phyloP scores from a whole-genome alignment of 176 grass and related monocot species.

The Carex parvula region DNA sequence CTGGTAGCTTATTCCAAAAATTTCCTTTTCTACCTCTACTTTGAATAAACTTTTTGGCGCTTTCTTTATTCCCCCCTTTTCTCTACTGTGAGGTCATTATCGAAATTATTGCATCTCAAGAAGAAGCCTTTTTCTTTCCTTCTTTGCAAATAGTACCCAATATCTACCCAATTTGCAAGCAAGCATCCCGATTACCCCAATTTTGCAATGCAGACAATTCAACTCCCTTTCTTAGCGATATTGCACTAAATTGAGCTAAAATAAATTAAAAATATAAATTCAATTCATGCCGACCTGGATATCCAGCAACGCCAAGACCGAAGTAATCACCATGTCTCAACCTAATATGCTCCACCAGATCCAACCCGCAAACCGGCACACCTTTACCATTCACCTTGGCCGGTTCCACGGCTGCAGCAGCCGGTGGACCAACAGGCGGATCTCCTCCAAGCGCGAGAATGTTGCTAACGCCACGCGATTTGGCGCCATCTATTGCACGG shows the following conservation, averaged over 20 bases:
- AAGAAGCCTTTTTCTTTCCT: neutral
- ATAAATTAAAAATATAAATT: neutral
- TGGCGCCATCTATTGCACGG: neutral
- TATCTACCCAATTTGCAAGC: neutral
- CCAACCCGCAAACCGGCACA: conserved; percentile 15
- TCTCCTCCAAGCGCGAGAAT: conserved; percentile 35
- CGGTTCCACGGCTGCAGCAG: neutral
- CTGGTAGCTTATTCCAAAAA: neutral
- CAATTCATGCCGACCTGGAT: conserved; percentile 32
- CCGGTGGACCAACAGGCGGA: conserved; percentile 11
- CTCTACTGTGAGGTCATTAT: neutral
- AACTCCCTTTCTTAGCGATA: neutral
- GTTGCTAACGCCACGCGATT: conserved; percentile 8
- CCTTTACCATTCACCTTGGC: neutral
- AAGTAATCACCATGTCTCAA: conserved; percentile 30
- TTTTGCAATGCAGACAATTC: conserved; percentile 9
- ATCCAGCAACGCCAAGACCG: conserved; percentile 28
- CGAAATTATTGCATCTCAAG: neutral
- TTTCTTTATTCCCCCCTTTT: neutral
- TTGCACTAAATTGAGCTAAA: neutral
- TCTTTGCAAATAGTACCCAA: neutral
- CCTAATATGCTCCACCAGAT: conserved; percentile 36
- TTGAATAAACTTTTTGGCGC: neutral
- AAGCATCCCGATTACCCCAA: neutral
- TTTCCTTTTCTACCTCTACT: neutral